Evolutionary conservation across 371 early-diverging fungal genomes (phyloP).

Genomic region (Funneliformis caledonium): DNA sequence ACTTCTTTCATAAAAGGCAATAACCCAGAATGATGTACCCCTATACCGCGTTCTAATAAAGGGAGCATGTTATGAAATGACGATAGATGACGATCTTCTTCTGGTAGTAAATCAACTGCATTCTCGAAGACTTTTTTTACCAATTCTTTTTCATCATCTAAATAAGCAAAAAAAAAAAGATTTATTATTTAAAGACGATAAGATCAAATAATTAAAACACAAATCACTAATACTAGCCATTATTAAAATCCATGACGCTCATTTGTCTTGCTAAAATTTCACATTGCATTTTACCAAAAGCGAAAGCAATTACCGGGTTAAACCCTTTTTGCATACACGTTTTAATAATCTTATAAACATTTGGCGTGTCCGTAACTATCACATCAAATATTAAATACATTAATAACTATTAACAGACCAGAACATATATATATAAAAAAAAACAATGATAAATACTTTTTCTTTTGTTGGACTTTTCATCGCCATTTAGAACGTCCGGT

Average conservation of each 20-base stretch:
- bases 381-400: background rate
- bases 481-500: background rate
- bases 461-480: background rate
- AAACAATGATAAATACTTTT: constrained; percentile 2
- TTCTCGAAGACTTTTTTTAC: constrained; percentile 91
- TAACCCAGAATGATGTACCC: constrained; percentile 99
- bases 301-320: constrained; percentile 99
- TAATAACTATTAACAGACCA: background rate
- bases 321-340: constrained; percentile 94
- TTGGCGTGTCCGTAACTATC: constrained; percentile 52
- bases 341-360: constrained; percentile 94
- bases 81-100: constrained; percentile 94
- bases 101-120: constrained; percentile 87
- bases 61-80: constrained; percentile 97
- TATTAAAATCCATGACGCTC: constrained; percentile 90
- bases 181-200: background rate
- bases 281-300: constrained; percentile 98
- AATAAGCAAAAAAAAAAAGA: background rate
- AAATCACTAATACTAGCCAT: constrained; percentile 49
- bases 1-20: constrained; percentile 99
- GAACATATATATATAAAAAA: background rate
- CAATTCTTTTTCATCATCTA: constrained; percentile 84
- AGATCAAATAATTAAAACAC: background rate
- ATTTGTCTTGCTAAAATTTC: constrained; percentile 92
- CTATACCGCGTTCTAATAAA: constrained; percentile 96